These are phyloP conservation scores for Phaeoacremonium minimum DNA, from an alignment of 2,329 filamentous ascomycete genomes.

Conservation along the genomic window DNA sequence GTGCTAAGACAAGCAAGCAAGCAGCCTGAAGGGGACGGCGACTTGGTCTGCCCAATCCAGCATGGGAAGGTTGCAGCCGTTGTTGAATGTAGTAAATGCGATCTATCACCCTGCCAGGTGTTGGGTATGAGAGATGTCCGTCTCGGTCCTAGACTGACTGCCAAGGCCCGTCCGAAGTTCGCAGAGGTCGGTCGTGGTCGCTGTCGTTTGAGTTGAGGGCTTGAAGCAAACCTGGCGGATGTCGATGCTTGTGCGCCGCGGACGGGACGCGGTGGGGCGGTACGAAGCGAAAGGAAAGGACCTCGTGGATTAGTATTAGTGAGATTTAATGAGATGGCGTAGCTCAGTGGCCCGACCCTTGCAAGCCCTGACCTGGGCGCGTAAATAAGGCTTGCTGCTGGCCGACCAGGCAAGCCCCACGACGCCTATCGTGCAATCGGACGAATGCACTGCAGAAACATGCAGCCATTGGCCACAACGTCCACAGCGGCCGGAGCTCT, in stretches of 20 bases:
- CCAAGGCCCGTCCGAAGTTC: too few species aligned
- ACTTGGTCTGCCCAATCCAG: not conserved
- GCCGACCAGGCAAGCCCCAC: constrained; percentile 34
- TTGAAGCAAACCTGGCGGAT: not conserved
- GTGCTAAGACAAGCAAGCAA: not conserved
- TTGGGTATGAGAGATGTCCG: too few species aligned
- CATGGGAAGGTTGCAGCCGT: not conserved
- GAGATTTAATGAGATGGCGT: constrained; percentile 9
- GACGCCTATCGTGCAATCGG: constrained; percentile 41
- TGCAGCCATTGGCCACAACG: constrained; percentile 40
- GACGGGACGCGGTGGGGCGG: constrained; percentile 25
- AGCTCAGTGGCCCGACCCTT: constrained; percentile 26
- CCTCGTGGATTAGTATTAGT: not conserved
- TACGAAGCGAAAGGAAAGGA: constrained; percentile 21
- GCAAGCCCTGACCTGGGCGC: constrained; percentile 39
- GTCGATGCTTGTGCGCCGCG: constrained; percentile 7
- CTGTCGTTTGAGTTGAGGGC: constrained; percentile 5
- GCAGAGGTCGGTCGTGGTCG: too few species aligned
- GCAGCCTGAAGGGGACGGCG: not conserved
- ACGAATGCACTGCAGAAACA: constrained; percentile 28
- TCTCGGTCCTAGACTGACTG: too few species aligned
- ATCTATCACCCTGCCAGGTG: constrained; percentile 1
- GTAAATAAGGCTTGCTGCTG: constrained; percentile 47
- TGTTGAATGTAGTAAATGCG: not conserved
- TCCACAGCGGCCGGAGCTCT: constrained; percentile 2